Conservation (phyloP, 768 basidiomycete genomes). For the Russula dissimulans region DNA sequence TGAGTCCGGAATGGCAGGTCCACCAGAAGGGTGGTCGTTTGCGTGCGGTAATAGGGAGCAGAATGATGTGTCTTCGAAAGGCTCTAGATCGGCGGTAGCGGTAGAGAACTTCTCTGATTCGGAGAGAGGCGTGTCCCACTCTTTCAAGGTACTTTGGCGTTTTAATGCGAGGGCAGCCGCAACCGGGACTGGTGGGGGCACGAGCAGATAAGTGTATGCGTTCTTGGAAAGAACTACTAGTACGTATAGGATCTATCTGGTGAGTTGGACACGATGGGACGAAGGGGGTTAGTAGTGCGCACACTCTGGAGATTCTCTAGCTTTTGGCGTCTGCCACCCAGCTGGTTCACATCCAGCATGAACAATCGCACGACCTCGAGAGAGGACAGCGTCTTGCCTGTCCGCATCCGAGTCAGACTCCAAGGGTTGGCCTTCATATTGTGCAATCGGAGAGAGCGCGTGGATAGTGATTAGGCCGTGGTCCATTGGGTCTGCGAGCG, state of each 20-base stretch:
- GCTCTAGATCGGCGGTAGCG: background rate
- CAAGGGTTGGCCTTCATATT: background rate
- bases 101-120: constrained; percentile 1
- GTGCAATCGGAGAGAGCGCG: background rate
- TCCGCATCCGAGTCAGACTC: background rate
- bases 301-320: background rate
- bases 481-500: background rate
- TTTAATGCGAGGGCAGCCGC: background rate
- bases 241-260: background rate
- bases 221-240: background rate
- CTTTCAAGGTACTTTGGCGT: background rate
- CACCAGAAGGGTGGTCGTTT: background rate
- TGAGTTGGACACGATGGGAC: background rate
- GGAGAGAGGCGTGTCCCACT: constrained; percentile 3
- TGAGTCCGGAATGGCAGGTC: background rate
- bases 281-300: background rate
- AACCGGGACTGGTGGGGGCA: constrained; percentile 1
- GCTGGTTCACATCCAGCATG: constrained; percentile 1
- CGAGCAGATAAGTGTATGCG: background rate
- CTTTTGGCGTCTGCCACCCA: background rate
- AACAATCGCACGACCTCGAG: background rate
- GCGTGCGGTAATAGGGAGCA: background rate
- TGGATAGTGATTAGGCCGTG: background rate
- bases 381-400: background rate
- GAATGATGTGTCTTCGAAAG: background rate